phyloP scores from a whole-genome alignment of 2,329 filamentous ascomycete species.

The Penicillium sp. region DNA sequence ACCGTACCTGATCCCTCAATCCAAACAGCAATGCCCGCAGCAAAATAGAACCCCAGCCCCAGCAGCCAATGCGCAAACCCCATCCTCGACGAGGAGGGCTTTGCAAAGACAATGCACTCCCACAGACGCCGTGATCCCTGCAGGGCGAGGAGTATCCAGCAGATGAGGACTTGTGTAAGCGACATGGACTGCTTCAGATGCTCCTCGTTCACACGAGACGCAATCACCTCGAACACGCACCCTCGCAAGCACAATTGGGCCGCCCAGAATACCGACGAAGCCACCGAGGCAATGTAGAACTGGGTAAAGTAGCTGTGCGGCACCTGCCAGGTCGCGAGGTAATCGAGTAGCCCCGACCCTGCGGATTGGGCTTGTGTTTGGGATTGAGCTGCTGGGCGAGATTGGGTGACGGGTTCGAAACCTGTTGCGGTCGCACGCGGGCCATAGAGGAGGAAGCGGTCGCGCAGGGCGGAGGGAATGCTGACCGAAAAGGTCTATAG shows the following conservation, averaged over 20 bases:
- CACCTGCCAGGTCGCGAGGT: conserved; percentile 61
- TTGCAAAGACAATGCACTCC: conserved; percentile 69
- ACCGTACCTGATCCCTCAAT: conserved; percentile 70
- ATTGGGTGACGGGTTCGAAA: conserved; percentile 3
- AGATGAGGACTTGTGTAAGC: conserved; percentile 63
- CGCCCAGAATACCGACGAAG: conserved; percentile 73
- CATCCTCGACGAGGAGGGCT: conserved; percentile 75
- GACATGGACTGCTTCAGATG: conserved; percentile 54
- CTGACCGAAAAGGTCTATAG: conserved; percentile 53
- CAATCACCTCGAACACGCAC: conserved; percentile 53
- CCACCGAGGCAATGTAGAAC: conserved; percentile 76
- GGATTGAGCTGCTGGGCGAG: conserved; percentile 14
- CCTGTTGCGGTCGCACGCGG: conserved; percentile 48
- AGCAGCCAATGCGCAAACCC: conserved; percentile 81
- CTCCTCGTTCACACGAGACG: conserved; percentile 42
- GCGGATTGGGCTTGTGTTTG: conserved; percentile 1
- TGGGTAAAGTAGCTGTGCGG: conserved; percentile 88
- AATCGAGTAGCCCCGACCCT: conserved; percentile 48
- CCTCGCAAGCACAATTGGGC: conserved; percentile 63
- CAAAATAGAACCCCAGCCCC: conserved; percentile 75
- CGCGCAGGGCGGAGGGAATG: conserved; percentile 52
- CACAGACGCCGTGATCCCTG: conserved; percentile 76
- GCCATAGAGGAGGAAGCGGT: conserved; percentile 63
- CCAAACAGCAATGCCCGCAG: conserved; percentile 77
- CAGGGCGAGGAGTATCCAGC: conserved; percentile 71